Base-by-base conservation (phyloP, 179 eudicot genomes). In the Drosera spatulata region DNA sequence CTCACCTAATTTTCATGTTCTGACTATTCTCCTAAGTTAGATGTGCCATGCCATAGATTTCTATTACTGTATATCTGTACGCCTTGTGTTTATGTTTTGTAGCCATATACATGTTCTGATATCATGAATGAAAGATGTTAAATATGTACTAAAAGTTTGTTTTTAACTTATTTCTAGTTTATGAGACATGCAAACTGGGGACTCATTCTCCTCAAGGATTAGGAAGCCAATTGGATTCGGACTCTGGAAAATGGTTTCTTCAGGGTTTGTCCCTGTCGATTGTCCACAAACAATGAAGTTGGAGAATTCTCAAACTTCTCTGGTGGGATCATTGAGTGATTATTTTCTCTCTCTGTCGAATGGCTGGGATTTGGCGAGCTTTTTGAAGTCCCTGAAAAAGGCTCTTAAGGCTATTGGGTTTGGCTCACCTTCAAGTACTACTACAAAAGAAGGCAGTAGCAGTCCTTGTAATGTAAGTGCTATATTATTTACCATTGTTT, bases 131-230 rank as follows among this genome's bases (percentile, higher is more conserved):
- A 50, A 52, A 43, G 9, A 42, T 4, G 37, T 7, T n/a, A 7
- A 63, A 10, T 48, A 38, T 14, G 15, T 64, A 53, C 49, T 73
- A 41, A 64, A 12, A 38, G 12, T 58, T 38, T 39, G 5, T 42
- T 42, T 62, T 65, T 51, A 52, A 10, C 50, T 66, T 63, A 22
- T 60, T 68, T 69, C 53, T 76, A 94, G 99, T 94, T 14, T 90
- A 90, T 56, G 99, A 94, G 79, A 80, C 82, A 8, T 94, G 99
- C 85, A 94, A 85, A 63, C 68, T 94, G 64, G 99, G 99, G 55
- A 85, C 82, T 76, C 99, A 94, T 70, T 73, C 82, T 50, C 97
- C 99, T 11, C 87, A 78, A 59, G 73, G 62, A 76, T 61, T 71
- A 55, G 99, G 94, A 64, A 87, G 76, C 75, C 88, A 86, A 73